Conservation (phyloP, 495 filamentous ascomycete species). For the Xylaria bambusicola region DNA sequence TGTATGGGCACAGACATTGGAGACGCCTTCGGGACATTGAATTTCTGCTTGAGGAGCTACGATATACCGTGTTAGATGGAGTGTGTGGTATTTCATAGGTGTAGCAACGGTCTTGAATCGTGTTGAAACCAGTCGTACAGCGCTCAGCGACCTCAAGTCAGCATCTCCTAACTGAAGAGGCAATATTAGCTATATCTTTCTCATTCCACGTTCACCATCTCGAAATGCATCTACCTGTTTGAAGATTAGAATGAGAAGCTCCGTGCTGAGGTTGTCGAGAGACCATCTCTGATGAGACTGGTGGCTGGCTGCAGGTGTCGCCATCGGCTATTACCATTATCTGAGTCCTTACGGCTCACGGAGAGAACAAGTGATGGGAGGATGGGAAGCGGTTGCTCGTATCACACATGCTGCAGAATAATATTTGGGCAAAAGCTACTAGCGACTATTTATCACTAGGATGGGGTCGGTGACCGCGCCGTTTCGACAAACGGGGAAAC, state of each 20-base stretch:
- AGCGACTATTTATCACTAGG: neutral
- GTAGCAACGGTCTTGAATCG: slow-evolving; percentile 29
- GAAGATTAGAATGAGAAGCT: slow-evolving; percentile 30
- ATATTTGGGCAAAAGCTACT: neutral
- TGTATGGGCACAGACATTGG: slow-evolving; percentile 27
- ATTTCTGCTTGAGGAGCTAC: slow-evolving; percentile 19
- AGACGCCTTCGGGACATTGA: slow-evolving; percentile 17
- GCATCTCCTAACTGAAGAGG: slow-evolving; percentile 23
- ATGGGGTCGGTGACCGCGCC: neutral
- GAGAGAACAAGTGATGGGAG: neutral
- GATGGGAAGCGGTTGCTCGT: neutral
- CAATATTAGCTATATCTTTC: neutral
- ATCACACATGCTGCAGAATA: slow-evolving; percentile 1
- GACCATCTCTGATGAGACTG: slow-evolving; percentile 4
- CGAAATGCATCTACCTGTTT: slow-evolving; percentile 30
- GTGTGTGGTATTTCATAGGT: slow-evolving; percentile 30
- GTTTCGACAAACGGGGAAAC: slow-evolving; percentile 8
- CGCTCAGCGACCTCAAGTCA: slow-evolving; percentile 23
- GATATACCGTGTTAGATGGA: slow-evolving; percentile 26
- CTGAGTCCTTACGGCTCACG: neutral
- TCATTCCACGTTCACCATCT: neutral
- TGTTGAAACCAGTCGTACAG: slow-evolving; percentile 24
- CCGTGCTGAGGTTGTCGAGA: slow-evolving; percentile 30
- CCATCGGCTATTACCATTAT: slow-evolving; percentile 13
- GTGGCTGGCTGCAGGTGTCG: neutral